A percentile compares a stretch with the other conserved stretches of the same genome.
phyloP scores from a whole-genome alignment of 164 flowering plant species.

The Vitis amurensis region DNA sequence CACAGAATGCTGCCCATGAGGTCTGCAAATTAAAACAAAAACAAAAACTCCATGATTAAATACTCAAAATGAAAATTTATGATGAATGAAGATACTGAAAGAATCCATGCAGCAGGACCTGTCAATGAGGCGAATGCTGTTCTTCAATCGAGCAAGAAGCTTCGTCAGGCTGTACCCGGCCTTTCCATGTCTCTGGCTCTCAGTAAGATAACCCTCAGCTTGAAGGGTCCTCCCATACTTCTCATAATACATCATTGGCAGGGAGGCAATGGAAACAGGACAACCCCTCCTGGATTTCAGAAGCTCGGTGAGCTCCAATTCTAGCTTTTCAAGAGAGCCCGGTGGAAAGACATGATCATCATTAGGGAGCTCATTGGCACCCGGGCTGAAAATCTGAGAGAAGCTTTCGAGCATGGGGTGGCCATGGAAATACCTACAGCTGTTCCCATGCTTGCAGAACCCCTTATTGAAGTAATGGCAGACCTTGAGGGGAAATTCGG shows the following conservation, averaged over 20 bases:
- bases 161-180: conserved; percentile 72
- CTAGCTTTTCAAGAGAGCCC: conserved; percentile 58
- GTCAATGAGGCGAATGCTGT: conserved; percentile 64
- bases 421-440: conserved; percentile 60
- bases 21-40: conserved; percentile 38
- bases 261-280: conserved; percentile 73
- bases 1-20: conserved; percentile 72
- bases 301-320: conserved; percentile 60
- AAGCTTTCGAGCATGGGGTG: conserved; percentile 37
- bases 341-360: conserved; percentile 48
- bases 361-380: conserved; percentile 22
- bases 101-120: conserved; percentile 29
- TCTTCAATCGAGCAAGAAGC: conserved; percentile 68
- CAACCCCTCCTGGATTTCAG: conserved; percentile 51
- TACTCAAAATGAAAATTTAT: neutral
- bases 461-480: conserved; percentile 64
- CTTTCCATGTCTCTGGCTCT: conserved; percentile 78
- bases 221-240: conserved; percentile 61
- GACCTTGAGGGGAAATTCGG: conserved; percentile 39
- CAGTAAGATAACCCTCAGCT: conserved; percentile 76
- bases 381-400: conserved; percentile 29
- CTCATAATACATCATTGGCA: conserved; percentile 71
- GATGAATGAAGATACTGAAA: neutral
- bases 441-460: conserved; percentile 62
- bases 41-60: neutral